Base-by-base conservation (phyloP, 2,329 filamentous ascomycete genomes). In the Talaromyces sp. region DNA sequence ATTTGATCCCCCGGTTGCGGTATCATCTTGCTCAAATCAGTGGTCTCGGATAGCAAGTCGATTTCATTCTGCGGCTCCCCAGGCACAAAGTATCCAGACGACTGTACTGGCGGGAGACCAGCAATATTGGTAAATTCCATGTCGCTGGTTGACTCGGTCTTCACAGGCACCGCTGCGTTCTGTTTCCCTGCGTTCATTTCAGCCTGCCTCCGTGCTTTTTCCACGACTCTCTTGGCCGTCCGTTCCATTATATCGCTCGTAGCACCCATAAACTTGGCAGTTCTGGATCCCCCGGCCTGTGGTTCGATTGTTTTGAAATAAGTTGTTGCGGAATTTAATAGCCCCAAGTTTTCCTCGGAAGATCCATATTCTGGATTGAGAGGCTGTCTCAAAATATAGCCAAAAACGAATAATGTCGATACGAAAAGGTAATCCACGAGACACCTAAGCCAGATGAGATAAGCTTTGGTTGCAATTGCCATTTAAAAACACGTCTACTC, bases 381-480 rank as follows among this genome's bases (percentile, higher is more conserved):
- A 0, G 92, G 92, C 67, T 97, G 96, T 69, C 97, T 93, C 1
- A 98, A 76, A 55, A 97, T 95, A 68, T 96, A 96, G 62, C 92
- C 91, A 70, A 98, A 98, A 1, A 98, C 79, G 0, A 93, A 96
- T 60, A 97, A 91, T 4, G 96, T 85, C 0, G 95, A 90, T 0
- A 93, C 92, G 11, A 98, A 93, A 0, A 95, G 92, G 76, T 96
- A 98, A 77, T 98, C 97, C 22, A 97, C 80, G 63, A 96, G 88
- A 69, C 96, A 84, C 92, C 84, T 85, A 53, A 5, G 27, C 4
- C 7, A 7, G 11, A 39, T 36, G n/a, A 47, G 32, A 9, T 36
- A 25, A 47, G 32, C 25, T 17, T 36, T 4, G 32, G 44, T 28
- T 28, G 11, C 17, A 3, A 27, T 42, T 56, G 13, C 10, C 13